Evolutionary conservation across 257 asterid genomes (phyloP), one percentile per base, ranked within the genome.

Genomic region (Nicotiana obtusifolia): DNA sequence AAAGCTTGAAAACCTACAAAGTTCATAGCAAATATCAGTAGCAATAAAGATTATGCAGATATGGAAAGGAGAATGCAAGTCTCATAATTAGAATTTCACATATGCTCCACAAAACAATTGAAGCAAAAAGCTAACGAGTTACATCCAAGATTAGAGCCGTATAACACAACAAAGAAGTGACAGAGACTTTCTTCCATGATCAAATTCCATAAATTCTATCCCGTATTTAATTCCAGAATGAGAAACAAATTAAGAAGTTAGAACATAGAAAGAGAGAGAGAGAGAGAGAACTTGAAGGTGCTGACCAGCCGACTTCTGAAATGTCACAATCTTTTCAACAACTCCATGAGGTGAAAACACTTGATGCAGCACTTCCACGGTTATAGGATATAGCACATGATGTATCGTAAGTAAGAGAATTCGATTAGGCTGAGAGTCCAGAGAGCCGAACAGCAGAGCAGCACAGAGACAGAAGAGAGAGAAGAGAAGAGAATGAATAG

Each of bases 261-360:
- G 87, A 86, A 83, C 88, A 80, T 54, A 41, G 83, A 88, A 87
- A 41, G 10, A 37, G 44, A 41, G 11, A 41, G 13, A 82, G 83
- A 88, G 87, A 75, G 64, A 83, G 90, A 88, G 88, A 90, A 90
- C 90, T 86, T 87, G 90, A 89, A 89, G 95, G 90, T 87, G 95
- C 97, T 96, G 97, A 96, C 99, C 98, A 87, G 99, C 99, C 86
- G 99, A 96, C 94, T 96, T 94, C 97, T 96, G 99, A 94, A 94
- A 96, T 17, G 98, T 96, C 93, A 96, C 99, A 90, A 96, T 92
- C 98, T 96, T 96, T 97, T 96, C 99, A 81, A 96, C 97, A 84
- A 86, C 87, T 89, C 99, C 99, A 88, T 96, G 97, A 82, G 98
- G 99, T 86, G 97, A 94, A 90, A 96, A 94, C 67, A 96, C 99